These are phyloP conservation scores for Pneumocystis oryctolagi DNA, from an alignment of 1,139 yeast species.

Conservation along the genomic window DNA sequence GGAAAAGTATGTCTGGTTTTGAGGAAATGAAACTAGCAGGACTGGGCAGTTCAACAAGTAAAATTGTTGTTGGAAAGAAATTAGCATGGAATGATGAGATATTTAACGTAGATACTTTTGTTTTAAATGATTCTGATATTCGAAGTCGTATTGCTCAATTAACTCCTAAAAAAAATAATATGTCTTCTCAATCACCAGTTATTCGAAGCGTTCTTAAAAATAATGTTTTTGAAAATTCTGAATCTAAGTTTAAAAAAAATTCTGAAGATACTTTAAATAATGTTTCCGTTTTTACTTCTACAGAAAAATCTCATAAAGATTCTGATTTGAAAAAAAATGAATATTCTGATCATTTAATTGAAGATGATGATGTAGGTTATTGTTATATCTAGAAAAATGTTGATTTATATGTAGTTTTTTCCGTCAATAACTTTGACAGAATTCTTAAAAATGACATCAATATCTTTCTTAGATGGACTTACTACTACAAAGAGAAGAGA, in stretches of 20 bases:
- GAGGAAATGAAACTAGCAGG: constrained; percentile 1
- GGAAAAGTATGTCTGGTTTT: not conserved
- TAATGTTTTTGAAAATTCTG: not conserved
- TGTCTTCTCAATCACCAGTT: not conserved
- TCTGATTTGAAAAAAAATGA: not conserved
- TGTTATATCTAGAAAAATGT: not conserved
- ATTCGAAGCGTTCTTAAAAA: not conserved
- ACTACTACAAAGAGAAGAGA: constrained; percentile 19
- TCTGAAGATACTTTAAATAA: not conserved
- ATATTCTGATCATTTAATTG: not conserved
- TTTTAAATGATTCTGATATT: not conserved
- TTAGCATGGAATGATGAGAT: not conserved
- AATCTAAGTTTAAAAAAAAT: not conserved
- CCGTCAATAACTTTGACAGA: constrained; percentile 19
- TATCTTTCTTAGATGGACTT: constrained; percentile 25
- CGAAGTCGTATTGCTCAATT: not conserved
- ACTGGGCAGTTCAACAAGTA: not conserved
- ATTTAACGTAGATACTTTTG: not conserved
- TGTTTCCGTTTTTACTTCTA: not conserved
- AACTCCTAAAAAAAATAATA: constrained; percentile 3
- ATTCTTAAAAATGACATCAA: constrained; percentile 21
- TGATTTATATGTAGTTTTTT: not conserved
- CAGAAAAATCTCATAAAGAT: not conserved
- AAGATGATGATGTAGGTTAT: not conserved
- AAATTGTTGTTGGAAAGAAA: not conserved